Percentiles rank a stretch among this genome's conserved stretches.
phyloP scores from a whole-genome alignment of 1,284 basidiomycete species.

The Cystobasidium pallidum region DNA sequence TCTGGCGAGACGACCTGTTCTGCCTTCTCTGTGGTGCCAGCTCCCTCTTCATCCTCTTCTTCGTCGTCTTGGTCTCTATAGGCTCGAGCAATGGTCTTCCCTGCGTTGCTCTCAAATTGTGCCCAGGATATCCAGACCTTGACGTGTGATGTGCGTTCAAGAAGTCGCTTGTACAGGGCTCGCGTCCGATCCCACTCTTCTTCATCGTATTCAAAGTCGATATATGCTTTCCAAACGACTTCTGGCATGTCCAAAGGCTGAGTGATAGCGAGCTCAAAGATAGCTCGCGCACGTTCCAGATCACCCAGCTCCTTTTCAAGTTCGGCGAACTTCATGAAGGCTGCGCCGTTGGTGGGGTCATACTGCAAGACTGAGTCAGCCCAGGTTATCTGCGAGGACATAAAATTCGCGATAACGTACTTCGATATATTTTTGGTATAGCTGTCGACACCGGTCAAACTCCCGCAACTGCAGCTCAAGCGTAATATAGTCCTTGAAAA shows the following conservation, averaged over 20 bases:
- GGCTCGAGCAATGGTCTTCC: slow-evolving; percentile 52
- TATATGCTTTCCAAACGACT: slow-evolving; percentile 70
- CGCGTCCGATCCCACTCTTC: slow-evolving; percentile 84
- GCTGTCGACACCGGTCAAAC: slow-evolving; percentile 86
- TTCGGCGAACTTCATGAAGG: slow-evolving; percentile 98
- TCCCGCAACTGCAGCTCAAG: slow-evolving; percentile 77
- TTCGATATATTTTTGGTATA: slow-evolving; percentile 95
- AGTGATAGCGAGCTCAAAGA: slow-evolving; percentile 92
- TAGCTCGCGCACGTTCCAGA: slow-evolving; percentile 84
- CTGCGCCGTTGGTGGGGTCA: slow-evolving; percentile 83
- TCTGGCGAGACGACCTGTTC: slow-evolving; percentile 59
- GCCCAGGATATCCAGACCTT: slow-evolving; percentile 67
- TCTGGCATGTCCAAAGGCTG: slow-evolving; percentile 96
- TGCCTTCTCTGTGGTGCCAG: slow-evolving; percentile 62
- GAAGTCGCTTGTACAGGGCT: slow-evolving; percentile 84
- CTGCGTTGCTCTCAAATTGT: slow-evolving; percentile 55
- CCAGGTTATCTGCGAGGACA: too few species aligned
- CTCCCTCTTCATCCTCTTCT: slow-evolving; percentile 73
- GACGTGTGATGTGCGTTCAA: slow-evolving; percentile 86
- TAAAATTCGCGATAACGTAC: slow-evolving; percentile 62
- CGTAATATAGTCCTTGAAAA: slow-evolving; percentile 93
- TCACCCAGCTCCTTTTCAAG: slow-evolving; percentile 92
- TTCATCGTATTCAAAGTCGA: slow-evolving; percentile 95
- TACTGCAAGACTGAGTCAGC: slow-evolving; percentile 61
- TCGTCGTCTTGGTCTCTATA: slow-evolving; percentile 63